Evolutionary conservation across 768 basidiomycete genomes (phyloP).

Genomic region (Kwoniella heveanensis): DNA sequence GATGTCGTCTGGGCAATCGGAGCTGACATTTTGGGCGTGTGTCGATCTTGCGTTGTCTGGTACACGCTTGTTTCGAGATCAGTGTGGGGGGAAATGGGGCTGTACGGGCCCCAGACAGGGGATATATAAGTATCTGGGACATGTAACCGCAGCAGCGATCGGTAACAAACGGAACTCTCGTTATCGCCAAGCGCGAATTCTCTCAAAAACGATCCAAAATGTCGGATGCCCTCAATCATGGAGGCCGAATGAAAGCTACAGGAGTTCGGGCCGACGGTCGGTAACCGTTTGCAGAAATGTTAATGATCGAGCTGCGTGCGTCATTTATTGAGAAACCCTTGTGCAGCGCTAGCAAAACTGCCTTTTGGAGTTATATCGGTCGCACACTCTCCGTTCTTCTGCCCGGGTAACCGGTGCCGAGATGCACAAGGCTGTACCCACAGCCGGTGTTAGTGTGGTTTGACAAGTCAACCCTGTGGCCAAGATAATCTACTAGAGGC

Average conservation of each 20-base stretch:
- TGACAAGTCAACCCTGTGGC: too few species aligned
- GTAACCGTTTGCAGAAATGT: neutral
- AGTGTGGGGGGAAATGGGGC: neutral
- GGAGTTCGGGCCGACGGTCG: neutral
- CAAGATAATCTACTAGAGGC: too few species aligned
- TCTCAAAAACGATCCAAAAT: neutral
- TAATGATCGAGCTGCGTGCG: neutral
- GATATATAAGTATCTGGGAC: slow-evolving; percentile 1
- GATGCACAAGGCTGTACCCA: too few species aligned
- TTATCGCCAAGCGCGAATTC: neutral
- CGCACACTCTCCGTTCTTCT: neutral
- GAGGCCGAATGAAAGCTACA: neutral
- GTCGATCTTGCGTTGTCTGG: neutral
- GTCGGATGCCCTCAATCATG: neutral
- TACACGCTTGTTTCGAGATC: neutral
- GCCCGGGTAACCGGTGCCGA: neutral
- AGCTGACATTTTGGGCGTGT: neutral
- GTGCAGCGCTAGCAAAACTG: neutral
- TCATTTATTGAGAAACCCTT: too few species aligned
- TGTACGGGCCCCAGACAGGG: neutral
- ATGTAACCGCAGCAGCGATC: too few species aligned
- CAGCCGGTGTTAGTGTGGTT: too few species aligned
- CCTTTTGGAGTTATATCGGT: neutral
- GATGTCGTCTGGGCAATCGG: neutral
- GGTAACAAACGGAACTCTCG: slow-evolving; percentile 1